Base-by-base conservation (phyloP, 2,329 filamentous ascomycete species). In the Calonectria pseudoreteaudii region DNA sequence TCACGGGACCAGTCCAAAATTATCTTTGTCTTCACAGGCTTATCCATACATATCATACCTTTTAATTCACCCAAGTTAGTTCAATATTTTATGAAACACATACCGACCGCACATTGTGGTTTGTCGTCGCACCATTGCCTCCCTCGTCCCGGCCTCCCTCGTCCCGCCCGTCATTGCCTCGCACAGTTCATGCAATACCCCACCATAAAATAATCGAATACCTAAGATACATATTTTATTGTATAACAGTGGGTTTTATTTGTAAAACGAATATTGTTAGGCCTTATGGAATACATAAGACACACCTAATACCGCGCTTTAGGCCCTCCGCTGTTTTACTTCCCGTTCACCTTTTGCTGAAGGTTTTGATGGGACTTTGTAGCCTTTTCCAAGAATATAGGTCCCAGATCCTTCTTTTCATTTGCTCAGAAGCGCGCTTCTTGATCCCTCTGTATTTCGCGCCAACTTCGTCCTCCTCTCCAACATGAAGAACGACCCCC, bases 391-490 rank as follows among this genome's bases (percentile, higher is more conserved):
- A n/a, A n/a, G n/a, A n/a, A n/a, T n/a, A n/a, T n/a, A n/a, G n/a
- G n/a, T n/a, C n/a, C n/a, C n/a, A n/a, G n/a, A n/a, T n/a, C n/a
- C n/a, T n/a, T n/a, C n/a, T n/a, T n/a, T n/a, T n/a, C n/a, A n/a
- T n/a, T n/a, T n/a, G n/a, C 3, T 44, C 68, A 0, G 77, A 77
- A 0, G 80, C 76, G 3, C 78, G 64, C 31, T 67, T 80, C 31
- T 82, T 81, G 16, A 84, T 83, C 0, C 44, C 20, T 20, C 79
- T 74, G 3, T 81, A 82, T 47, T 80, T 79, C 0, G 9, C 49
- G 0, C 68, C 26, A 1, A 81, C 79, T 2, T 79, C 74, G 0
- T 58, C 67, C n/a, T 0, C 38, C n/a, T 82, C 80, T 0, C 79
- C 78, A 5, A 82, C 80, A 0, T 75, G 20, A 0, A 81, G 23